Conservation (phyloP, 306 rosid genomes). For the Rubus parviflorus region DNA sequence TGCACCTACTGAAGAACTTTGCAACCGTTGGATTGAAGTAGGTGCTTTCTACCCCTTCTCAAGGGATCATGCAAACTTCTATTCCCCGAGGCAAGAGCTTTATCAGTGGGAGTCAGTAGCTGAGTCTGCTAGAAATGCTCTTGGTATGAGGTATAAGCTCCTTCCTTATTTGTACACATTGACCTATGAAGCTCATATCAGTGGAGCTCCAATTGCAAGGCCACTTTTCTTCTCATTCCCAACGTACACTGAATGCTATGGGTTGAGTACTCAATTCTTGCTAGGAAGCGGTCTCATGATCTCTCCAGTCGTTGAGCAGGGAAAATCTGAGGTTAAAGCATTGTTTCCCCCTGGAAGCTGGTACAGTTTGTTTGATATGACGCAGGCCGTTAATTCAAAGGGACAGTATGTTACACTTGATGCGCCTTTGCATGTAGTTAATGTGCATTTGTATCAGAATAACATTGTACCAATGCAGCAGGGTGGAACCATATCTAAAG, state of each 20-base stretch:
- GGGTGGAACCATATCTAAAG: conserved; percentile 82
- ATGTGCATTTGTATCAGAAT: conserved; percentile 88
- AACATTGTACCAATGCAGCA: conserved; percentile 87
- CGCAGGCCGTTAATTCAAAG: conserved; percentile 48
- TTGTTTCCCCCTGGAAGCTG: conserved; percentile 90
- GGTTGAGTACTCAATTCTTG: conserved; percentile 83
- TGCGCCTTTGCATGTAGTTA: conserved; percentile 81
- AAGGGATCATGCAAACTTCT: conserved; percentile 87
- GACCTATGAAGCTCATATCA: conserved; percentile 77
- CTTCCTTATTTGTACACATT: conserved; percentile 93
- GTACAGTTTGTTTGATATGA: conserved; percentile 81
- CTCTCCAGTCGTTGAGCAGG: conserved; percentile 85
- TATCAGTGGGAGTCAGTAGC: conserved; percentile 95
- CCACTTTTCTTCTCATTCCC: conserved; percentile 95
- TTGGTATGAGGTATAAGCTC: conserved; percentile 80
- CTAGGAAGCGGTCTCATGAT: conserved; percentile 79
- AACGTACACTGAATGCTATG: conserved; percentile 55
- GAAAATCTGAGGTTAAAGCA: conserved; percentile 67
- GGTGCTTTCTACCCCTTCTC: conserved; percentile 99
- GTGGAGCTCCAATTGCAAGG: conserved; percentile 94
- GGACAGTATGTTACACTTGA: conserved; percentile 66
- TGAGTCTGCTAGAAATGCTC: conserved; percentile 79
- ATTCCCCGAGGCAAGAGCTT: conserved; percentile 97
- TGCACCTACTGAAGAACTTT: conserved; percentile 88
- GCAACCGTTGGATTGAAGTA: conserved; percentile 95